Percentiles rank a stretch among this genome's conserved stretches.
phyloP scores from a whole-genome alignment of 257 asterid species.

The Primulina eburnea region DNA sequence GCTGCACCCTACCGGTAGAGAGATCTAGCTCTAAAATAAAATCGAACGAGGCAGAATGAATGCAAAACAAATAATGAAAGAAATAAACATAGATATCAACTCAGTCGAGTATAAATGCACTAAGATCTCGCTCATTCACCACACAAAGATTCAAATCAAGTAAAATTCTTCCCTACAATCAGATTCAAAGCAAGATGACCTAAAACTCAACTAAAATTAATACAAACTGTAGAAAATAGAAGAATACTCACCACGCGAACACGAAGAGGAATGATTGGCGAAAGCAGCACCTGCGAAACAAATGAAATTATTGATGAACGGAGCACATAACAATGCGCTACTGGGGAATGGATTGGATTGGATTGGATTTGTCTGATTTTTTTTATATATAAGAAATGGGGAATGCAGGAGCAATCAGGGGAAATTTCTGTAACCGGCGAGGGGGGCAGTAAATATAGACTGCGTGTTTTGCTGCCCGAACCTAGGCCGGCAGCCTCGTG shows the following conservation, averaged over 20 bases:
- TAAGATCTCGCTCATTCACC: slow-evolving; percentile 36
- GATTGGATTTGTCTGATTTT: not conserved
- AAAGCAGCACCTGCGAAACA: slow-evolving; percentile 26
- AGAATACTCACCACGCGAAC: slow-evolving; percentile 31
- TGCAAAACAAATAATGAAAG: not conserved
- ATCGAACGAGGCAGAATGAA: not conserved
- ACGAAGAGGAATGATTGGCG: slow-evolving; percentile 23
- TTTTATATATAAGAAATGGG: not conserved
- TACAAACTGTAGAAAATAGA: slow-evolving; percentile 12
- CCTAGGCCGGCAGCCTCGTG: slow-evolving; percentile 26
- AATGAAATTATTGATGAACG: slow-evolving; percentile 10
- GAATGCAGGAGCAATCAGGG: slow-evolving; percentile 7
- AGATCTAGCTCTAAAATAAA: slow-evolving; percentile 22
- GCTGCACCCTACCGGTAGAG: not conserved
- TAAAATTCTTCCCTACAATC: slow-evolving; percentile 14
- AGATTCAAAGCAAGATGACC: slow-evolving; percentile 24
- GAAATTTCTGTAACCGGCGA: slow-evolving; percentile 45
- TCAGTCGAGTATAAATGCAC: slow-evolving; percentile 15
- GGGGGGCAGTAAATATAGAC: slow-evolving; percentile 33
- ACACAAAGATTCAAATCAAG: slow-evolving; percentile 20
- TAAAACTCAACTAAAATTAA: not conserved
- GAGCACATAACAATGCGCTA: slow-evolving; percentile 8
- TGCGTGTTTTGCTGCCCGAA: slow-evolving; percentile 45
- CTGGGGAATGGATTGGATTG: not conserved
- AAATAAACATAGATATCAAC: not conserved